Evolutionary conservation across 179 eudicot genomes (phyloP), one percentile per base, ranked within the genome.

Genomic region (Vitellaria paradoxa): DNA sequence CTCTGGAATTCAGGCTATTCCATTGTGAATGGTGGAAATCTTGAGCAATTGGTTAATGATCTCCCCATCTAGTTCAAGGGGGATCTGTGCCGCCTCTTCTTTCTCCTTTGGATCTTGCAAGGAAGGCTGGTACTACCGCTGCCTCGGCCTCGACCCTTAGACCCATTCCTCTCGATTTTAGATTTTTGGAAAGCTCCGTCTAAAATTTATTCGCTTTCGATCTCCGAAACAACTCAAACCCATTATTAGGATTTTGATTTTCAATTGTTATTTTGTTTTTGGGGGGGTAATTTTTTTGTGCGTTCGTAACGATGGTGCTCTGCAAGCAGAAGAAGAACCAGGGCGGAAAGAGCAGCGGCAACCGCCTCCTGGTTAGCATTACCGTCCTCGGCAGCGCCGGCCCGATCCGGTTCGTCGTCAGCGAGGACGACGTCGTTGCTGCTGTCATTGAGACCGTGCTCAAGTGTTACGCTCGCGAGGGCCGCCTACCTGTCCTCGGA

Each of bases 51-150:
- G 30, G 82, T 85, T 72, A 60, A 83, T 82, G 81, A 84, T 66
- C 73, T 83, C 82, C 18, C 86, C 82, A 82, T 80, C 79, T 71
- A 64, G 55, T 68, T 75, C 78, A 67, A 77, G 89, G 89, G 88
- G 87, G 88, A 79, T 89, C 82, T 78, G 12, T 12, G 55, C 66
- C 8, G 70, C 74, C 78, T 68, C 78, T 65, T 64, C 63, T 47
- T 68, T 76, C 79, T 75, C 66, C 21, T 81, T 76, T 18, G 83
- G 89, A 9, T 89, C 88, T 52, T 89, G 89, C 81, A 89, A 81
- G 88, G 89, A 89, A 83, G 91, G 89, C 88, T 88, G 93, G 93
- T 86, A 88, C 87, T 82, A 80, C 87, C 93, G 93, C 86, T 89
- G 91, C 93, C 73, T 83, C 49, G 93, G 93, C 85, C 73, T 86